phyloP scores from a whole-genome alignment of 2,329 filamentous ascomycete genomes.

The Cladophialophora immunda region DNA sequence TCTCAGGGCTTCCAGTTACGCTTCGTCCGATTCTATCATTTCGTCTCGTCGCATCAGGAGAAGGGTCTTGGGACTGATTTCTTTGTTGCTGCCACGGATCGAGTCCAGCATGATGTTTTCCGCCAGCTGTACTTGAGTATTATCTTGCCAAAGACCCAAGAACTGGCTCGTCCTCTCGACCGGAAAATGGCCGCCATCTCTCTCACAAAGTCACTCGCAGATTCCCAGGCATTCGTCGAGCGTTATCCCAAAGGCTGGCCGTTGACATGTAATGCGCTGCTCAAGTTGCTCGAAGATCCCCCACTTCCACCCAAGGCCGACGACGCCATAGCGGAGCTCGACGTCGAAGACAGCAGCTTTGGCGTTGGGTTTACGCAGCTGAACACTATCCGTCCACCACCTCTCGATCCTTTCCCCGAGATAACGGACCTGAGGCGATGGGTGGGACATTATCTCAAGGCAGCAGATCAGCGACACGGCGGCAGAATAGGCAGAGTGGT shows the following conservation, averaged over 20 bases:
- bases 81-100: constrained; percentile 85
- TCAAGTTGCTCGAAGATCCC: constrained; percentile 89
- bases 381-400: constrained; percentile 82
- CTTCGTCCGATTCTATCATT: constrained; percentile 94
- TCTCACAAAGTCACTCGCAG: constrained; percentile 88
- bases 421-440: constrained; percentile 81
- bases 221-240: constrained; percentile 82
- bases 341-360: constrained; percentile 94
- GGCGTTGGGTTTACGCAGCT: constrained; percentile 93
- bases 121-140: constrained; percentile 77
- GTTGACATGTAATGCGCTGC: constrained; percentile 85
- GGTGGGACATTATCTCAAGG: constrained; percentile 82
- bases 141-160: constrained; percentile 87
- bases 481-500: constrained; percentile 78
- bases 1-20: constrained; percentile 85
- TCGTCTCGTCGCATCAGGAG: constrained; percentile 80
- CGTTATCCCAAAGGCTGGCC: constrained; percentile 90
- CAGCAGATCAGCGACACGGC: constrained; percentile 76
- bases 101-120: constrained; percentile 70
- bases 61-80: constrained; percentile 90
- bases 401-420: constrained; percentile 84
- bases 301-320: constrained; percentile 76
- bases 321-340: constrained; percentile 83
- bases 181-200: constrained; percentile 94
- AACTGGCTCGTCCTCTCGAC: constrained; percentile 85